phyloP scores from a whole-genome alignment of 768 basidiomycete genomes.

The Hygrocybe punicea region DNA sequence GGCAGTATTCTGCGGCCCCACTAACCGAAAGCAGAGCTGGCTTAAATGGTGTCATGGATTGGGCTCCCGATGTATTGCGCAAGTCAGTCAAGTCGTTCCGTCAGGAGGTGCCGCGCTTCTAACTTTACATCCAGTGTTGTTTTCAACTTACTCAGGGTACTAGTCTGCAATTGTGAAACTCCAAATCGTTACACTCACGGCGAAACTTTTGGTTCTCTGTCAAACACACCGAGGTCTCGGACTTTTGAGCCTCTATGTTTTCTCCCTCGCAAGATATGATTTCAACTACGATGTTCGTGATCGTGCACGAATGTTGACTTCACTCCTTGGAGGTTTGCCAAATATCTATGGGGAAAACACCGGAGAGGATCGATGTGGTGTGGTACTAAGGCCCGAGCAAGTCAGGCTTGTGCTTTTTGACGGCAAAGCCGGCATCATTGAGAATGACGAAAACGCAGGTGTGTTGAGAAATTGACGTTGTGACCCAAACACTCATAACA shows the following conservation, averaged over 20 bases:
- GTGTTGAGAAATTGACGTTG: constrained; percentile 3
- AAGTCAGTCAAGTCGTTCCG: constrained; percentile 70
- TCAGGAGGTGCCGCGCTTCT: constrained; percentile 51
- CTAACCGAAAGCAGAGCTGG: constrained; percentile 28
- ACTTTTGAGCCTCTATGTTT: constrained; percentile 66
- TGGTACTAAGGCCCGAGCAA: constrained; percentile 79
- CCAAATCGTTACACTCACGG: constrained; percentile 80
- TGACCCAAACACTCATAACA: no score
- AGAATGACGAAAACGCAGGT: constrained; percentile 40
- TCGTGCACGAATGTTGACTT: constrained; percentile 73
- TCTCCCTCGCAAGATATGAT: constrained; percentile 87
- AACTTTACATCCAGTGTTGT: neutral
- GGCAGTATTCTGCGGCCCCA: constrained; percentile 65
- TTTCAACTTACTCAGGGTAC: constrained; percentile 3
- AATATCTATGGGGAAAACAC: constrained; percentile 34
- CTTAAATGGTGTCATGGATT: constrained; percentile 60
- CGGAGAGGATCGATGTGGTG: constrained; percentile 57
- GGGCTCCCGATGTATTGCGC: constrained; percentile 90
- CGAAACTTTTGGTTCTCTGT: constrained; percentile 74
- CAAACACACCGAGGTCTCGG: constrained; percentile 49
- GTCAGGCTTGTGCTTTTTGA: constrained; percentile 75
- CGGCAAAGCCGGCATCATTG: constrained; percentile 55
- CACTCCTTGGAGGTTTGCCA: constrained; percentile 56
- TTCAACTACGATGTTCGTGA: constrained; percentile 87
- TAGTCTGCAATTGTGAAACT: constrained; percentile 71